phyloP scores from a whole-genome alignment of 768 basidiomycete species.

The Agrocybe pediades region DNA sequence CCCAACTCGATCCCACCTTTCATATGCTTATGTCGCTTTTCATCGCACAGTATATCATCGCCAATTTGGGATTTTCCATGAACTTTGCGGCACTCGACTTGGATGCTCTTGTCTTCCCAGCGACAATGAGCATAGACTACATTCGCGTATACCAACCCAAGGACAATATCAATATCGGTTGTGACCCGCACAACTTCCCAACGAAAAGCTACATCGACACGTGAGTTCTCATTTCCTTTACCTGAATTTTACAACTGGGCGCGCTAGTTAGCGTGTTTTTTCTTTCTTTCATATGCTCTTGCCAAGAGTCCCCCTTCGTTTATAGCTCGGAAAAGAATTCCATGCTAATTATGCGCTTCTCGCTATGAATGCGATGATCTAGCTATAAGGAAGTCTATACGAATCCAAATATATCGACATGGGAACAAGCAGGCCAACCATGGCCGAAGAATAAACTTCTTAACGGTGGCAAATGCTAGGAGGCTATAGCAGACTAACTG shows the following conservation, averaged over 20 bases:
- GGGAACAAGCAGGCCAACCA: slow-evolving; percentile 54
- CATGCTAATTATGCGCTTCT: neutral
- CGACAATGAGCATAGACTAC: slow-evolving; percentile 74
- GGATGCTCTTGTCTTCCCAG: slow-evolving; percentile 62
- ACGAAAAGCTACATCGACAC: slow-evolving; percentile 73
- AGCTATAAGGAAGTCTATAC: slow-evolving; percentile 62
- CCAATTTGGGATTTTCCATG: slow-evolving; percentile 76
- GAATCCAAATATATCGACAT: slow-evolving; percentile 73
- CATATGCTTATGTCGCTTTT: neutral
- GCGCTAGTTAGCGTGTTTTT: neutral
- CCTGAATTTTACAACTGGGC: neutral
- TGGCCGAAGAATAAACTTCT: slow-evolving; percentile 56
- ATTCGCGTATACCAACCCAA: slow-evolving; percentile 84
- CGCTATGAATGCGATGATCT: neutral
- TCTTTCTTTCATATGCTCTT: neutral
- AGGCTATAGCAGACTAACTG: neutral
- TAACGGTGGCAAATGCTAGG: slow-evolving; percentile 10
- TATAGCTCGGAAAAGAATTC: neutral
- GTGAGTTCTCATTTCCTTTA: slow-evolving; percentile 18
- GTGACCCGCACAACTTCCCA: slow-evolving; percentile 72
- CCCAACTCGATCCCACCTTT: neutral
- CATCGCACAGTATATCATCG: slow-evolving; percentile 41
- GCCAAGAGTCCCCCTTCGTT: neutral
- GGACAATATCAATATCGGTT: slow-evolving; percentile 69
- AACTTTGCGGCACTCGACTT: slow-evolving; percentile 72